Base-by-base conservation (phyloP, 768 basidiomycete species). In the Cyclocybe cylindracea region DNA sequence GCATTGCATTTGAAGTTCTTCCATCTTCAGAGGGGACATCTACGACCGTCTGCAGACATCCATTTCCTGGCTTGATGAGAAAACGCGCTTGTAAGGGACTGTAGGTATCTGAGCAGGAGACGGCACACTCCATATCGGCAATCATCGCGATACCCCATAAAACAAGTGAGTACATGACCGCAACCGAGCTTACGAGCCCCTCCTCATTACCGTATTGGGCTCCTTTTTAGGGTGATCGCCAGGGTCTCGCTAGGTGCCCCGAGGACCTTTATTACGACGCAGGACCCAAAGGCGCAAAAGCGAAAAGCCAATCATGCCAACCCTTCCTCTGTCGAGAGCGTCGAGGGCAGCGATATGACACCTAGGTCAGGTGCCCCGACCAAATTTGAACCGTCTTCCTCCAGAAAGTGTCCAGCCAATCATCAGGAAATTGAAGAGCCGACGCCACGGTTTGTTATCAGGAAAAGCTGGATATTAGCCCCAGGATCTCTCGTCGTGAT, bases 401-500 rank as follows among this genome's bases (percentile, higher is more conserved):
- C 24, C 24, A 24, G 24, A 2, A 24, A 24, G 5, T 2, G 24
- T 2, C 24, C 24, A 24, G 24, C 24, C 3, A 2, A 24, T 24
- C 5, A 35, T 7, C 37, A 38, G 3, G 2, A 3, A 38, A 38
- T 7, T 11, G 11, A 38, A 38, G 16, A 38, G 16, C 37, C 11
- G 5, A 10, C 8, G 2, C 4, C 13, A 10, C 34, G n/a, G 1
- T 19, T 31, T 10, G 48, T 53, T 5, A 19, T 39, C 37, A 48
- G 48, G 10, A 69, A 63, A 48, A 60, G 51, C 16, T 69, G 65
- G 66, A 48, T 49, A 1, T 55, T 69, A 8, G 54, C 54, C 3
- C 38, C 59, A 4, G 66, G 68, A 2, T 69, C 68, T 2, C 42
- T 69, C 19, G 60, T 69, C 11, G 60, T 69, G 13, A 69, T 69